phyloP scores from a whole-genome alignment of 2,329 filamentous ascomycete genomes.

The Orbilia javanica region DNA sequence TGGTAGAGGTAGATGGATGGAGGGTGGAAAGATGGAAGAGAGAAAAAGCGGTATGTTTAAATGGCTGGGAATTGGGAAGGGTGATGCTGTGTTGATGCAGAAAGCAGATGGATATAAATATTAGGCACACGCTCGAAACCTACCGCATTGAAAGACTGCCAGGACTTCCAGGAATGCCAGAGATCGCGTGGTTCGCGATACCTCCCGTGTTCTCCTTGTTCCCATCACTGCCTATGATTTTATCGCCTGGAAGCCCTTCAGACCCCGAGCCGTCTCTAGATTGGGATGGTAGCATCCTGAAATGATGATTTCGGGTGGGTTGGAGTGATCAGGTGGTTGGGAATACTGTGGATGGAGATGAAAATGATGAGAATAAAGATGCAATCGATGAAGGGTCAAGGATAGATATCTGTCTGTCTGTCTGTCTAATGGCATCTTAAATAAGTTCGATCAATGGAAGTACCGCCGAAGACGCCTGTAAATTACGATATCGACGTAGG shows the following conservation, averaged over 20 bases:
- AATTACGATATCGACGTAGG: too few relatives aligned
- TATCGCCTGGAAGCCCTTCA: not conserved
- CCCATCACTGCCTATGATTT: not conserved
- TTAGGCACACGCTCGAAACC: not conserved
- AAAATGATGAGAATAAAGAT: not conserved
- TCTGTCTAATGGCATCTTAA: not conserved
- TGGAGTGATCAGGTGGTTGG: not conserved
- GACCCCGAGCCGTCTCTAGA: not conserved
- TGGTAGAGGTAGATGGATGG: not conserved
- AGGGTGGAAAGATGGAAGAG: not conserved
- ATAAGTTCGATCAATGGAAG: not conserved
- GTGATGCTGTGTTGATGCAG: not conserved
- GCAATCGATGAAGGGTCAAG: not conserved
- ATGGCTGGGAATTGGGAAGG: not conserved
- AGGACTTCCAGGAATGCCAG: not conserved
- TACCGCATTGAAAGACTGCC: slow-evolving; percentile 27
- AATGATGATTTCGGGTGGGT: not conserved
- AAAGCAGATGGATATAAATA: too few relatives aligned
- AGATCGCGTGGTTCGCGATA: not conserved
- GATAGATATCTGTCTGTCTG: too few relatives aligned
- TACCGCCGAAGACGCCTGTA: not conserved
- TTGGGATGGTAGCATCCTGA: slow-evolving; percentile 13
- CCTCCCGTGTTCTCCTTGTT: not conserved
- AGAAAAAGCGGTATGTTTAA: not conserved
- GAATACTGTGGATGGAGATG: not conserved